Conservation (phyloP, 306 rosid genomes). For the Gastrolobium villosum region DNA sequence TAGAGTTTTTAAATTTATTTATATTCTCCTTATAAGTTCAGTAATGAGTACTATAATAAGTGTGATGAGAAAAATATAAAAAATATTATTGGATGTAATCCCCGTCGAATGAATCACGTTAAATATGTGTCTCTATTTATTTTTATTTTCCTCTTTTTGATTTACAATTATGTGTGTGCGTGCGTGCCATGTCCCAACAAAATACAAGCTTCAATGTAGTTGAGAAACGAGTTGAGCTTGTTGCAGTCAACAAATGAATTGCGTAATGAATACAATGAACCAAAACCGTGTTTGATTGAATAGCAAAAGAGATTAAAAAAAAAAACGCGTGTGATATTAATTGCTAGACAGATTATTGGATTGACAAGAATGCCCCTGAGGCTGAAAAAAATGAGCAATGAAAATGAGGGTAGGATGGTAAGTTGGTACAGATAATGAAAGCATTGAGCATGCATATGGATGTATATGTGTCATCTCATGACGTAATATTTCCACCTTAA, state of each 20-base stretch:
- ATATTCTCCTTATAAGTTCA: too few relatives aligned
- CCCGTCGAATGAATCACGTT: too few relatives aligned
- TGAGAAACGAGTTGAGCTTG: slow-evolving; percentile 10
- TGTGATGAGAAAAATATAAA: too few relatives aligned
- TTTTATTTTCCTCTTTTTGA: too few relatives aligned
- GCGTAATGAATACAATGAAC: slow-evolving; percentile 21
- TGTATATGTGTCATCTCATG: slow-evolving; percentile 37
- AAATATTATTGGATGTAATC: too few relatives aligned
- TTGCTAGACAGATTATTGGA: neutral
- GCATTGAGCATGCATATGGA: neutral
- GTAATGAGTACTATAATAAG: too few relatives aligned
- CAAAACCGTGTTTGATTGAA: slow-evolving; percentile 44
- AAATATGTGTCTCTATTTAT: too few relatives aligned
- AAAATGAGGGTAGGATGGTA: slow-evolving; percentile 37
- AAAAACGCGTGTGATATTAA: neutral
- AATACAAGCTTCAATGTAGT: slow-evolving; percentile 16
- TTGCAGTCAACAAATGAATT: slow-evolving; percentile 22
- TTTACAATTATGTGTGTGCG: too few relatives aligned
- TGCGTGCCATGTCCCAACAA: neutral
- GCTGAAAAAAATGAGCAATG: neutral
- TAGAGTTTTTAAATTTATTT: too few relatives aligned
- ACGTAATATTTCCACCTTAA: slow-evolving; percentile 23
- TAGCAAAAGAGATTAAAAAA: neutral
- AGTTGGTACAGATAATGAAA: neutral
- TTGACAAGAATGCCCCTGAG: slow-evolving; percentile 29